phyloP scores from a whole-genome alignment of 2,329 filamentous ascomycete genomes.

The Colletotrichum melonis region DNA sequence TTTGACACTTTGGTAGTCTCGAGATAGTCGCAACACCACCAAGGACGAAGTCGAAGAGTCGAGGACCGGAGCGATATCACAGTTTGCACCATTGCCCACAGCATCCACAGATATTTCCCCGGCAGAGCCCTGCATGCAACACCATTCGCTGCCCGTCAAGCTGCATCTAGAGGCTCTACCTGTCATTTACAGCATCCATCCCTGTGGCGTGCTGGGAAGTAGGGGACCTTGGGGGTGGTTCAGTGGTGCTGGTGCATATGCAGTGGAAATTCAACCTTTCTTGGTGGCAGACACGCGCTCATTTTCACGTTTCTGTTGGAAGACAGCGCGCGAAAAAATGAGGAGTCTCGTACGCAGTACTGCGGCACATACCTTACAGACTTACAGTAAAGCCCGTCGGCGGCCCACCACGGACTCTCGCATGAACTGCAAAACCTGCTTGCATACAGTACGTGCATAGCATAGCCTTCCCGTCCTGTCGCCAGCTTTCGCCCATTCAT shows the following conservation, averaged over 20 bases:
- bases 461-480: slow-evolving; percentile 29
- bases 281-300: not conserved
- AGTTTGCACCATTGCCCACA: slow-evolving; percentile 17
- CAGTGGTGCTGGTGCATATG: not conserved
- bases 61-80: not conserved
- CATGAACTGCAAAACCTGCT: slow-evolving; percentile 37
- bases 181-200: slow-evolving; percentile 21
- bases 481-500: slow-evolving; percentile 20
- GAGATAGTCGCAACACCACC: slow-evolving; percentile 7
- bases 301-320: slow-evolving; percentile 1
- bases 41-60: not conserved
- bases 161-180: slow-evolving; percentile 22
- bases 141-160: slow-evolving; percentile 18
- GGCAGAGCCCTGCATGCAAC: slow-evolving; percentile 25
- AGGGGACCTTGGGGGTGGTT: not conserved
- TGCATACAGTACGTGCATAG: slow-evolving; percentile 31
- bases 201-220: not conserved
- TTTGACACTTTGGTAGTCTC: slow-evolving; percentile 28
- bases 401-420: slow-evolving; percentile 29
- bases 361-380: not conserved
- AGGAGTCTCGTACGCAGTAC: not conserved
- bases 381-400: not conserved
- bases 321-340: not conserved
- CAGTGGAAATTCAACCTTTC: not conserved
- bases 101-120: slow-evolving; percentile 15